Evolutionary conservation across 1,284 basidiomycete genomes (phyloP).

Genomic region (Vanrija sp.): DNA sequence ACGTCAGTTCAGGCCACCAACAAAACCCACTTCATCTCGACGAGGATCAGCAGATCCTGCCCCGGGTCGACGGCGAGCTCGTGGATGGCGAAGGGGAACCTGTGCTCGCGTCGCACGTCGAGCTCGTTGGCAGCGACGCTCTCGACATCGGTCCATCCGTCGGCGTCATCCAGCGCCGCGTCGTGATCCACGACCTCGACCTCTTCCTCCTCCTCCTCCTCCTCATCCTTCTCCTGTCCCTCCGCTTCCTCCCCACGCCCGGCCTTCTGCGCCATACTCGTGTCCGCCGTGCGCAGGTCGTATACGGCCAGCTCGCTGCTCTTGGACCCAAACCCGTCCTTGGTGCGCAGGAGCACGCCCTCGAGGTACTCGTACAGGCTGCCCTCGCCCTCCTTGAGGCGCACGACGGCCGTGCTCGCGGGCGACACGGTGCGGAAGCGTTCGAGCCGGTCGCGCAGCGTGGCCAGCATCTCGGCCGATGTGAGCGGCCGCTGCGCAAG

Average conservation of each 20-base stretch:
- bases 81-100: constrained; percentile 35
- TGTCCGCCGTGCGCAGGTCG: constrained; percentile 21
- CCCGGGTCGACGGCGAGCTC: constrained; percentile 49
- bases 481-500: constrained; percentile 47
- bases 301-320: constrained; percentile 23
- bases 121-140: constrained; percentile 41
- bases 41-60: constrained; percentile 43
- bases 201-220: constrained; percentile 2
- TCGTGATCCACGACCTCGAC: constrained; percentile 10
- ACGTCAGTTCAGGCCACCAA: not conserved
- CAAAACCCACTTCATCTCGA: constrained; percentile 32
- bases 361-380: constrained; percentile 48
- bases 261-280: constrained; percentile 16
- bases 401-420: constrained; percentile 10
- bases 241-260: constrained; percentile 16
- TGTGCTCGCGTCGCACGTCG: constrained; percentile 24
- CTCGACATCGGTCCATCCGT: constrained; percentile 11
- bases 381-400: constrained; percentile 38
- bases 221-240: constrained; percentile 16
- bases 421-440: constrained; percentile 40
- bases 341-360: constrained; percentile 33
- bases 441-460: constrained; percentile 37
- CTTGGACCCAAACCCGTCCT: not conserved
- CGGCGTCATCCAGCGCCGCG: constrained; percentile 4
- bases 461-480: constrained; percentile 31